A percentile compares a stretch with the other conserved stretches of the same genome.
phyloP scores from a whole-genome alignment of 2,329 filamentous ascomycete species.

The Phialocephala sp. region DNA sequence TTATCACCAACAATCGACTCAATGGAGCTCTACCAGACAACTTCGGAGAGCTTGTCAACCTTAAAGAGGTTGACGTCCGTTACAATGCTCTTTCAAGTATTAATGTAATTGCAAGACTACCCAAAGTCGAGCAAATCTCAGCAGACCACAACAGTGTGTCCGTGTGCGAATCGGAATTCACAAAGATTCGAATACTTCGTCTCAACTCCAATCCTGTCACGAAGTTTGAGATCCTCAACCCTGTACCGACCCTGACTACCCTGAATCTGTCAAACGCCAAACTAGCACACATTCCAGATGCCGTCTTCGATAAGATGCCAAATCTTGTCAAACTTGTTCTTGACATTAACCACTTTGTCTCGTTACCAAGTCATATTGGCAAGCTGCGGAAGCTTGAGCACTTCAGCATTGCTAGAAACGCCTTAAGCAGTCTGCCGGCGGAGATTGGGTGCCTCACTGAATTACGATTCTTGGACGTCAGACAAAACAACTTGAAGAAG shows the following conservation, averaged over 20 bases:
- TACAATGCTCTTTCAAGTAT: slow-evolving; percentile 92
- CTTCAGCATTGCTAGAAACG: slow-evolving; percentile 93
- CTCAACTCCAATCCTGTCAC: slow-evolving; percentile 96
- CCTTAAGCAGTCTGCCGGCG: slow-evolving; percentile 79
- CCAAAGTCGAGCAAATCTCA: slow-evolving; percentile 84
- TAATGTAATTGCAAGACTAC: slow-evolving; percentile 82
- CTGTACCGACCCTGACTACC: slow-evolving; percentile 81
- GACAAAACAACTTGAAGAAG: slow-evolving; percentile 90
- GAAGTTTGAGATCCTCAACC: slow-evolving; percentile 81
- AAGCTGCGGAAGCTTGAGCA: slow-evolving; percentile 83
- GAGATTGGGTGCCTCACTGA: slow-evolving; percentile 90
- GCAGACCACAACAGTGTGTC: slow-evolving; percentile 94
- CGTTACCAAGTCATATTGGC: slow-evolving; percentile 83
- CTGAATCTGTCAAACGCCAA: slow-evolving; percentile 93
- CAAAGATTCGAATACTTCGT: slow-evolving; percentile 80
- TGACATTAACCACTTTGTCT: slow-evolving; percentile 95
- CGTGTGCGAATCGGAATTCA: slow-evolving; percentile 87
- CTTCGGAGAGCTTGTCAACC: slow-evolving; percentile 74
- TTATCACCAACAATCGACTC: slow-evolving; percentile 94
- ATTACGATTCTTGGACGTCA: slow-evolving; percentile 82
- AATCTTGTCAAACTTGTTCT: slow-evolving; percentile 87
- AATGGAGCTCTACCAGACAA: slow-evolving; percentile 74
- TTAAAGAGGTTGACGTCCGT: slow-evolving; percentile 92
- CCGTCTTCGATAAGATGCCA: slow-evolving; percentile 84
- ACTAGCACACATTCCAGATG: slow-evolving; percentile 84